Base-by-base conservation (phyloP, 2,329 filamentous ascomycete genomes). In the Penicillium vulpinum region DNA sequence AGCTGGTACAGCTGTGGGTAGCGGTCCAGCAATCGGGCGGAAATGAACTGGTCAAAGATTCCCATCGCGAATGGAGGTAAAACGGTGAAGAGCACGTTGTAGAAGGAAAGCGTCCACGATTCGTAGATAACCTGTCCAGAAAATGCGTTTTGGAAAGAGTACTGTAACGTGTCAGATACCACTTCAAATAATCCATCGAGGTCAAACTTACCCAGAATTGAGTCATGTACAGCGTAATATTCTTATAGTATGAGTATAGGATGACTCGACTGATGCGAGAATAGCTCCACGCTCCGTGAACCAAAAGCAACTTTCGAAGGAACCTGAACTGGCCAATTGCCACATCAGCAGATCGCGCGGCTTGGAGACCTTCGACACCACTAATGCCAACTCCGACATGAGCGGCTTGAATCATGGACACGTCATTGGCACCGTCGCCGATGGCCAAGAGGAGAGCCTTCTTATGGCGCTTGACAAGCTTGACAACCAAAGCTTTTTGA, bases 321-420 rank as follows among this genome's bases (percentile, higher is more conserved):
- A 89, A 99, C 55, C 93, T 88, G 81, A 99, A 99, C 74, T 99
- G 94, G 0, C 86, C 94, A 71, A 99, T 97, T 9, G 92, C 88
- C 45, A 99, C 91, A 77, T 99, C 94, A 56, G 94, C 94, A 68
- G 92, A 96, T 69, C 94, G 87, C 46, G 94, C 94, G 45, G 94
- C 94, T 77, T 99, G 94, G 0, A 99, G 85, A 82, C 94, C 94
- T 82, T 99, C 94, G 62, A 96, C 85, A 76, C 94, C 94, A 70
- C 92, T 96, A 75, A 99, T 99, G 76, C 94, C 94, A 43, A 99
- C 91, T 62, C 94, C 94, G 63, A 99, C 96, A 73, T 99, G 94
- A 13, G 94, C 94, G 11, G 94, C 94, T 79, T 99, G 94, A 54
- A 99, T 99, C 94, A 99, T 99, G 18, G 93, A 97, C n/a, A 99